Conservation (phyloP, 352 stramenopile species). For the Peronospora belbahrii region DNA sequence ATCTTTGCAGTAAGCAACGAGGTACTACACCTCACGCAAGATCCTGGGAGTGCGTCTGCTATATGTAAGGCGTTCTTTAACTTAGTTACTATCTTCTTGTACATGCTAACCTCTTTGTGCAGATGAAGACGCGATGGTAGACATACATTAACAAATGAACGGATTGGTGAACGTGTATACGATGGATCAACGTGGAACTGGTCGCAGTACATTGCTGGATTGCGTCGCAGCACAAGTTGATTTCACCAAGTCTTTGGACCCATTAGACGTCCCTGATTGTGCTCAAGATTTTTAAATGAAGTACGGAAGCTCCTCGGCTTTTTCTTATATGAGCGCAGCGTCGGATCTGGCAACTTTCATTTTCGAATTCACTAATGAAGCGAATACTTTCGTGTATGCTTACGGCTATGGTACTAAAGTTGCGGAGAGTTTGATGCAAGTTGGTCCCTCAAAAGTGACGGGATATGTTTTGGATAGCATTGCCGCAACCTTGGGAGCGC, state of each 20-base stretch:
- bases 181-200: constrained; percentile 41
- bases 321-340: constrained; percentile 39
- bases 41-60: too few species aligned
- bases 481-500: constrained; percentile 25
- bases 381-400: constrained; percentile 30
- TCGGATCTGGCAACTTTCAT: constrained; percentile 33
- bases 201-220: constrained; percentile 28
- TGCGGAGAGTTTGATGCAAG: constrained; percentile 40
- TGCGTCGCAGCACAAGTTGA: constrained; percentile 33
- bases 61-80: too few species aligned
- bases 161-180: constrained; percentile 44
- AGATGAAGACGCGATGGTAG: constrained; percentile 33
- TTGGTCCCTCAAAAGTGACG: constrained; percentile 35
- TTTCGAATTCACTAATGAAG: constrained; percentile 18
- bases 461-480: constrained; percentile 48
- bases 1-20: constrained; percentile 27
- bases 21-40: too few species aligned
- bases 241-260: too few species aligned
- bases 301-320: constrained; percentile 35
- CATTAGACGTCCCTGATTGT: constrained; percentile 26
- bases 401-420: constrained; percentile 46
- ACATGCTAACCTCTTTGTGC: too few species aligned
- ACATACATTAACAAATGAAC: constrained; percentile 15
- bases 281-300: constrained; percentile 26
- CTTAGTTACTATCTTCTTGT: too few species aligned